Evolutionary conservation across 2,329 filamentous ascomycete genomes (phyloP).

Genomic region (Fusarium hostae): DNA sequence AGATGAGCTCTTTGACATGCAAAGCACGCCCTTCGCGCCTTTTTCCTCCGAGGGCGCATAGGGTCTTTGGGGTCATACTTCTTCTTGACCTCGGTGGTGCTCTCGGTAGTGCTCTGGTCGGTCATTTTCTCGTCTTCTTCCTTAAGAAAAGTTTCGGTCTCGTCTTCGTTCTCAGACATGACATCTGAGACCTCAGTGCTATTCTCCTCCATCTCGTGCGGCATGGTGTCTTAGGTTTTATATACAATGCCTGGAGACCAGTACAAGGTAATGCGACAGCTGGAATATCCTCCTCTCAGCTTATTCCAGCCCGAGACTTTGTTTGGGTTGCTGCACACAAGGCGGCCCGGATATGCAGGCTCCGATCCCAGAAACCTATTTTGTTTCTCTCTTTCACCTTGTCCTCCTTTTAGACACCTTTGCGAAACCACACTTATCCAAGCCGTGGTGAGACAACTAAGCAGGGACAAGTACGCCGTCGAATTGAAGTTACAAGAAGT

Average conservation of each 20-base stretch:
- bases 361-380: conserved; percentile 43
- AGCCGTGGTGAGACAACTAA: conserved; percentile 48
- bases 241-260: conserved; percentile 48
- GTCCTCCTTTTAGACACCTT: conserved; percentile 43
- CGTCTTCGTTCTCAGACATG: conserved; percentile 70
- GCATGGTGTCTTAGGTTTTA: conserved; percentile 67
- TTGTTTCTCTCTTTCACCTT: conserved; percentile 24
- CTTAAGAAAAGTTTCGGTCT: conserved; percentile 55
- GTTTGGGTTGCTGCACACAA: conserved; percentile 36
- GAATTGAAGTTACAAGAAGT: conserved; percentile 32
- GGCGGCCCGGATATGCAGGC: conserved; percentile 50
- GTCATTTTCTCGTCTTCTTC: conserved; percentile 65
- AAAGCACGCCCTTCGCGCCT: conserved; percentile 94
- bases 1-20: conserved; percentile 97
- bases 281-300: conserved; percentile 40
- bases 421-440: conserved; percentile 50
- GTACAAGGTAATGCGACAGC: conserved; percentile 32
- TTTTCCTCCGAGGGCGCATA: conserved; percentile 88
- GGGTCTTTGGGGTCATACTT: conserved; percentile 89
- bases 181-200: conserved; percentile 67
- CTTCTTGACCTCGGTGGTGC: conserved; percentile 68
- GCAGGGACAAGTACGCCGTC: conserved; percentile 40
- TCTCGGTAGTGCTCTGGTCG: conserved; percentile 58
- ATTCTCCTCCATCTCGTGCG: conserved; percentile 64
- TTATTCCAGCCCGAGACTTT: conserved; percentile 28